These are phyloP conservation scores for Nectriaceae sp. DNA, from an alignment of 2,329 filamentous ascomycete genomes.

Conservation along the genomic window DNA sequence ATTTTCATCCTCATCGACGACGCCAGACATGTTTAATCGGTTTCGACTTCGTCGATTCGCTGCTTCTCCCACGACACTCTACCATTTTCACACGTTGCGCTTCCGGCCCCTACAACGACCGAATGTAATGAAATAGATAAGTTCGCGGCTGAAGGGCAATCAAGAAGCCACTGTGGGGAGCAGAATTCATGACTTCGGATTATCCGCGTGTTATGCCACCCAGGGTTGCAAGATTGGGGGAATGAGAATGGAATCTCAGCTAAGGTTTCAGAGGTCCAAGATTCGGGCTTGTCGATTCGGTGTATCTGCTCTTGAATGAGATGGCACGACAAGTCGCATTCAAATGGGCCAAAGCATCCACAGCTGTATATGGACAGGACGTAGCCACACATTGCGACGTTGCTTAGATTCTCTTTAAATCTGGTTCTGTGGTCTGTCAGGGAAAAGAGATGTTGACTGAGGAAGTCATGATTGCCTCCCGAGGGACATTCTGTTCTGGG, in stretches of 20 bases:
- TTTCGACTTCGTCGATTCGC: too few relatives aligned
- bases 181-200: not conserved
- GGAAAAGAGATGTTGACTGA: too few relatives aligned
- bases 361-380: constrained; percentile 28
- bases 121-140: too few relatives aligned
- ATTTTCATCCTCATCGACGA: too few relatives aligned
- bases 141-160: not conserved
- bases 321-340: constrained; percentile 24
- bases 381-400: constrained; percentile 31
- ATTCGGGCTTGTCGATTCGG: constrained; percentile 29
- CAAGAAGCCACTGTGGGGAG: not conserved
- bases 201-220: constrained; percentile 27
- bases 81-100: too few relatives aligned
- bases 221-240: constrained; percentile 24
- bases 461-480: too few relatives aligned
- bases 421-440: too few relatives aligned
- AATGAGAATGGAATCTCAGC: constrained; percentile 27
- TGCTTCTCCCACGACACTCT: too few relatives aligned
- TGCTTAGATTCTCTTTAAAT: not conserved
- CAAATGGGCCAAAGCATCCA: constrained; percentile 27
- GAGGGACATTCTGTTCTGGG: too few relatives aligned
- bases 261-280: constrained; percentile 23
- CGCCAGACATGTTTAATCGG: too few relatives aligned
- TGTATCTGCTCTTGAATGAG: constrained; percentile 26
- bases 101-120: too few relatives aligned